Conservation (phyloP, 2,329 filamentous ascomycete species). For the Trichoderma harzianum region DNA sequence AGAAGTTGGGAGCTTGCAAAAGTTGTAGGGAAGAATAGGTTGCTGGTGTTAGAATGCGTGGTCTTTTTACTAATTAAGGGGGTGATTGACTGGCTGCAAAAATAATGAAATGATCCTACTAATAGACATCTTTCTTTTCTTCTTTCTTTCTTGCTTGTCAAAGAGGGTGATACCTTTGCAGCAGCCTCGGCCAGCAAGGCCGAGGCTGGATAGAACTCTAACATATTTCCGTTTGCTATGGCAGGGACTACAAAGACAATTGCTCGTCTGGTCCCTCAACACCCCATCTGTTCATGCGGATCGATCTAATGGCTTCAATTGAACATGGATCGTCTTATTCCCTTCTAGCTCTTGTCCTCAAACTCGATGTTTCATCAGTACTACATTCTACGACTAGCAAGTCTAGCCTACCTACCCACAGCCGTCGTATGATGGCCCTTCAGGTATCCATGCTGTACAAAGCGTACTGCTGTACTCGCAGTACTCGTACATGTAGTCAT, state of each 20-base stretch:
- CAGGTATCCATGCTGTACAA: background rate
- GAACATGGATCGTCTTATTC: background rate
- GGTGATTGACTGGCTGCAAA: background rate
- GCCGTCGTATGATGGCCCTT: background rate
- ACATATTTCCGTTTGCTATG: background rate
- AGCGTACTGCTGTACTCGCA: background rate
- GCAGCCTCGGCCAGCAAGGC: background rate
- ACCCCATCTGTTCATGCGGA: slow-evolving; percentile 10
- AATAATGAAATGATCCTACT: background rate
- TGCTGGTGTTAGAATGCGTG: background rate
- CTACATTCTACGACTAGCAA: background rate
- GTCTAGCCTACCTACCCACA: background rate
- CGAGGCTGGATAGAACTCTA: background rate
- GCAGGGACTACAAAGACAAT: background rate
- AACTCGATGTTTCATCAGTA: background rate
- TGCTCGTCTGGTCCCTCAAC: background rate
- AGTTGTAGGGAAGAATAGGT: background rate
- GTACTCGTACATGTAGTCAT: background rate
- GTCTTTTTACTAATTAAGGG: background rate
- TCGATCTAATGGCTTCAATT: slow-evolving; percentile 7
- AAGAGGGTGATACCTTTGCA: background rate
- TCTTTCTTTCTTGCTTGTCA: background rate
- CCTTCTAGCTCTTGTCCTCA: background rate
- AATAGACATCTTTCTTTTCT: background rate
- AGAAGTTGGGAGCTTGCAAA: background rate